Evolutionary conservation across 345 rosid species (phyloP), one percentile per base, ranked within the genome.

Genomic region (Dipteronia sinensis): DNA sequence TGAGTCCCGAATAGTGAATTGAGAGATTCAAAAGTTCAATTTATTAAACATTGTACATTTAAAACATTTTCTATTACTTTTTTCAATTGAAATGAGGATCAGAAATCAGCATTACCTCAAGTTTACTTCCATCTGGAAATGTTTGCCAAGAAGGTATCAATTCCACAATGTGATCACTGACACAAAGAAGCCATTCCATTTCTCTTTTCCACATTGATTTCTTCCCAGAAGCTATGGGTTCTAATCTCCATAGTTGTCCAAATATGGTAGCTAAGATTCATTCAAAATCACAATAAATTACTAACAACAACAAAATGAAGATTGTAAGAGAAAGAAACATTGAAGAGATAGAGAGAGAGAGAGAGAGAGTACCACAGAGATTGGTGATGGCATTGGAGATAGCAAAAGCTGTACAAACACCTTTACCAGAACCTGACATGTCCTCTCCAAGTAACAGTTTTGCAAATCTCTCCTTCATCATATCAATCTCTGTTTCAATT

Each of bases 381-480:
- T 96, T 96, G 58, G 99, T 96, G 74, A 96, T 91, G 81, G 99
- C 93, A 85, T 96, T 96, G 23, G 97, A 92, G 73, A 94, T 88
- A 22, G 98, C 97, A 84, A 92, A 80, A 78, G 98, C 95, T 8
- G 98, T 86, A 79, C 93, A 90, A 47, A 88, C 99, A 9, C 99
- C 99, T 83, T 91, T 91, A 10, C 99, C 99, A 46, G 93, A 91
- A 15, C 99, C 99, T 69, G 98, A 96, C 98, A 96, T 94, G 78
- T 96, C 99, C 77, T 96, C 99, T 8, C 99, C 99, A 71, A 96
- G 99, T 78, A 96, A 77, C 86, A 96, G 80, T 76, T 96, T 96
- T 16, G 98, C 88, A 84, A 92, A 94, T 75, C 95, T 92, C 88
- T 96, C 99, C 88, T 90, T 96, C 97, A 96, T 96, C 97, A 90